Evolutionary conservation across 805 yeast genomes (phyloP), one percentile per base, ranked within the genome.

Genomic region (Metschnikowia kunwiensis): DNA sequence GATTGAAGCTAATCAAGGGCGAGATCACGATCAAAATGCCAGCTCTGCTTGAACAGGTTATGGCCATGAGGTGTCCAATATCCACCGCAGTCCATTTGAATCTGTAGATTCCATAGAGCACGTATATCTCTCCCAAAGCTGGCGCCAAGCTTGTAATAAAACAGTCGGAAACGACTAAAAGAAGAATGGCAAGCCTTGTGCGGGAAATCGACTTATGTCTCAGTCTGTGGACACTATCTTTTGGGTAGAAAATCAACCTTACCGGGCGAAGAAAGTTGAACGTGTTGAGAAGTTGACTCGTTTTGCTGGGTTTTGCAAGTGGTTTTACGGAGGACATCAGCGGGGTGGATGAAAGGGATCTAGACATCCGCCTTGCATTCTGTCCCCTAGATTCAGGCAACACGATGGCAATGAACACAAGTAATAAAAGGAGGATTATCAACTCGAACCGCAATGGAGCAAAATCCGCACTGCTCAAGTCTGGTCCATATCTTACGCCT

Each of bases 321-420:
- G 28, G 25, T 11, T 19, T 21, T 23, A 41, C 27, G 2, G 41
- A 32, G 4, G 43, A 17, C n/a, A 32, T 14, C 42, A 46, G 44
- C 29, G 36, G 37, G 5, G 63, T 51, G 7, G 39, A 43, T 7
- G 68, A 61, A 46, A 49, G 46, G 1, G 69, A 54, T 39, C 82
- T 70, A 0, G 86, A 74, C 51, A 73, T 74, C 25, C 55, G 53
- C 49, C 79, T 65, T 3, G 84, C 74, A 33, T 68, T 65, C 21
- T 55, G 50, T 11, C 84, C 75, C 45, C 91, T 68, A 5, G 88
- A 78, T 53, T 84, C 94, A 2, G 79, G 78, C 11, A 83, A 53
- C 2, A 75, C 51, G 30, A 63, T 47, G 16, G 51, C 29, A 5
- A 51, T 40, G 37, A 57, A 60, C 10, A 59, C 8, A 2, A 56